Percentiles rank a stretch among this genome's conserved stretches.
These are phyloP conservation scores for Puccinia hordei DNA, from an alignment of 1,284 basidiomycete genomes.

Conservation along the genomic window DNA sequence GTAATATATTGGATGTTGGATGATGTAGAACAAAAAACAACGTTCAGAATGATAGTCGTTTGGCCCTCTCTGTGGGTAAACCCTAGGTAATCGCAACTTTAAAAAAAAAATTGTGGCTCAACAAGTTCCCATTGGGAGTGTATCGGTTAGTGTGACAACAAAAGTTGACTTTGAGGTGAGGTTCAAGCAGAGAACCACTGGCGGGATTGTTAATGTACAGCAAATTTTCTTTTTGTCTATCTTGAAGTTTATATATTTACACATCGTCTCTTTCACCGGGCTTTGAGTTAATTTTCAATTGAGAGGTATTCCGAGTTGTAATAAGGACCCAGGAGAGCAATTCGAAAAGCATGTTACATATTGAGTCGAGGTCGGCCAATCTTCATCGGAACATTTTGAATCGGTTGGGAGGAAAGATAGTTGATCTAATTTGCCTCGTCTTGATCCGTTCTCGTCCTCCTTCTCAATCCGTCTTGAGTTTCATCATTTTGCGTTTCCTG, in stretches of 20 bases:
- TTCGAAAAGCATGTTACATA: not conserved
- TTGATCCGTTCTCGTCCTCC: conserved; percentile 21
- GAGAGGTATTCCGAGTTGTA: not conserved
- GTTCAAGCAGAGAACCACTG: not conserved
- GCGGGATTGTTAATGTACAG: conserved; percentile 12
- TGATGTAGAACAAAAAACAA: too few relatives aligned
- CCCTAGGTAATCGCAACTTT: too few relatives aligned
- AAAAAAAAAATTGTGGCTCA: too few relatives aligned
- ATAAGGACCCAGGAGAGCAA: not conserved
- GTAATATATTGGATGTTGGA: too few relatives aligned
- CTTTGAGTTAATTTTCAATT: not conserved
- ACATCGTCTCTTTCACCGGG: not conserved
- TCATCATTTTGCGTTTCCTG: not conserved
- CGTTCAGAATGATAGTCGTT: too few relatives aligned
- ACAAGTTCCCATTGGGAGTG: too few relatives aligned
- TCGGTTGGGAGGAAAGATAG: not conserved
- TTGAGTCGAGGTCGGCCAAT: not conserved
- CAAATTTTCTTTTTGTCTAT: conserved; percentile 1
- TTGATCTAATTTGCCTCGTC: conserved; percentile 4
- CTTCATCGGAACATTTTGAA: not conserved
- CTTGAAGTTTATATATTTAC: not conserved
- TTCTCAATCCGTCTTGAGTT: conserved; percentile 7
- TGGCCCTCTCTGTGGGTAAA: too few relatives aligned
- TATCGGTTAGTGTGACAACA: too few relatives aligned
- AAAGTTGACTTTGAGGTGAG: not conserved